A percentile compares a stretch with the other conserved stretches of the same genome.
Conservation (phyloP, 495 filamentous ascomycete species). For the Peziza echinospora region DNA sequence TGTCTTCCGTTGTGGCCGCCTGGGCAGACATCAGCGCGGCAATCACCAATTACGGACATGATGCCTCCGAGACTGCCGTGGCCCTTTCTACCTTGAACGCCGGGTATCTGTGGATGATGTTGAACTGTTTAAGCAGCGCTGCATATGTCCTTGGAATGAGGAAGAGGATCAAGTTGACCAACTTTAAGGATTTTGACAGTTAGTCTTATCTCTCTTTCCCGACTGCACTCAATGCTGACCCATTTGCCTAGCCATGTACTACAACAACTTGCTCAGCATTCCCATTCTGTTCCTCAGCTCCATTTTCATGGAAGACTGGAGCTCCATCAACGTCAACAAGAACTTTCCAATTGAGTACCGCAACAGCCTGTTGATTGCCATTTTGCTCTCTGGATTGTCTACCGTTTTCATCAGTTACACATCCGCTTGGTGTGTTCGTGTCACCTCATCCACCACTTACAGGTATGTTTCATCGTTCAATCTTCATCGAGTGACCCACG, state of each 20-base stretch:
- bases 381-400: conserved; percentile 83
- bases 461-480: too few relatives aligned
- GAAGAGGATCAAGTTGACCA: conserved; percentile 97
- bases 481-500: not conserved
- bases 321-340: conserved; percentile 50
- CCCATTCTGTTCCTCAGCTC: conserved; percentile 73
- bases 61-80: conserved; percentile 38
- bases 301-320: conserved; percentile 80
- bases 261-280: conserved; percentile 97
- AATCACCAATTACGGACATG: conserved; percentile 36
- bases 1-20: conserved; percentile 83
- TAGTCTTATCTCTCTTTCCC: conserved; percentile 24
- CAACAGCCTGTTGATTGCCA: conserved; percentile 57
- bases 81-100: conserved; percentile 79
- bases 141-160: conserved; percentile 83
- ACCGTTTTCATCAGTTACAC: conserved; percentile 98
- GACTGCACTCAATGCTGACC: conserved; percentile 19
- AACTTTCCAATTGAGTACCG: conserved; percentile 71
- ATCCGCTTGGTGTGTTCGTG: conserved; percentile 93
- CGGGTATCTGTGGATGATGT: conserved; percentile 92
- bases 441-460: conserved; percentile 91
- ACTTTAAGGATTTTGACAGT: conserved; percentile 99
- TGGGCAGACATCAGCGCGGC: conserved; percentile 96
- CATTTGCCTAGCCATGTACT: conserved; percentile 67
- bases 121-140: conserved; percentile 92